Evolutionary conservation across 768 basidiomycete species (phyloP), one percentile per base, ranked within the genome.

Genomic region (Holtermanniella nyarrowii): DNA sequence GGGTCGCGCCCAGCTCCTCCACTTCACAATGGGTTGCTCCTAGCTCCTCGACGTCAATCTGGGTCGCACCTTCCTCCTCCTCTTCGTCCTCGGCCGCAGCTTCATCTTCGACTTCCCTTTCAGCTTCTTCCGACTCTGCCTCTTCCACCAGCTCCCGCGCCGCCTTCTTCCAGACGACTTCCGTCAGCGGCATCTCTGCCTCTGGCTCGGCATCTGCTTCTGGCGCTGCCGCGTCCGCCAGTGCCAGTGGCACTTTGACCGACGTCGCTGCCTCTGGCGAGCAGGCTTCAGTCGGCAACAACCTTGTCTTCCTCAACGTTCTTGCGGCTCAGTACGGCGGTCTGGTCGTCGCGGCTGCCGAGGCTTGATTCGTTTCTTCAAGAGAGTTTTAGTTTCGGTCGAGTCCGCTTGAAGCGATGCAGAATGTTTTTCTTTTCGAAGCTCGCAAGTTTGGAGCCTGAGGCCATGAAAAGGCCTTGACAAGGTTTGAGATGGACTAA

Each of bases 251-350:
- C n/a, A 26, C 46, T 3, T 42, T 42, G 18, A 24, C 40, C 5
- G 43, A 14, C 44, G 27, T 18, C n/a, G 20, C 39, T 41, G 37
- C 42, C 42, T 4, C 13, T 43, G 42, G 22, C 7, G 5, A 44
- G 26, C 26, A 37, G 31, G 27, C 24, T 24, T 14, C 41, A 21
- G n/a, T 11, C 12, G 55, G 53, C 13, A 53, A 56, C 27, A 65
- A 65, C 48, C 44, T 68, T 2, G 54, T 43, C 21, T 46, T 52
- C 0, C 21, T 68, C 46, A 68, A 65, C 50, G 66, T 57, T 10
- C 46, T 68, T 5, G 61, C 60, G 1, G 54, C 66, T 16, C 57
- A 60, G 26, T 63, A 62, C 44, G 66, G 66, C 23, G 59, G 60
- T 43, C 25, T 68, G n/a, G 54, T 68, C 13, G 63, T 68, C 18